These are phyloP conservation scores for Mucor saturninus DNA, from an alignment of 371 early-diverging fungal species.

Conservation along the genomic window DNA sequence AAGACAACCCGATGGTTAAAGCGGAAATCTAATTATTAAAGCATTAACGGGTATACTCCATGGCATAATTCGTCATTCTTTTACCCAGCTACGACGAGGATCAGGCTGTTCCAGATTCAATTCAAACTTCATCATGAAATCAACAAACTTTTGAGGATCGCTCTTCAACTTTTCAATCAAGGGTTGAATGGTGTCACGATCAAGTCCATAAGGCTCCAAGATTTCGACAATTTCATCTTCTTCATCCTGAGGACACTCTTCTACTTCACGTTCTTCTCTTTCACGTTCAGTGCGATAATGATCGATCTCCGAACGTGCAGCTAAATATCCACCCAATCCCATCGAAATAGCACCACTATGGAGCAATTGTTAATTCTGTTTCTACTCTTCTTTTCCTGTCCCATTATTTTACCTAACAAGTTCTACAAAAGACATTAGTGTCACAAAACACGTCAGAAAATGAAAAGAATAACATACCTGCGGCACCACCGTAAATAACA, in stretches of 20 bases:
- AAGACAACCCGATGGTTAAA: slow-evolving; percentile 69
- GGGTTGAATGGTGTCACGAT: slow-evolving; percentile 59
- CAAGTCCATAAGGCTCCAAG: slow-evolving; percentile 67
- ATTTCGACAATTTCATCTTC: slow-evolving; percentile 70
- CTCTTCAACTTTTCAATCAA: slow-evolving; percentile 58
- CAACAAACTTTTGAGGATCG: slow-evolving; percentile 67
- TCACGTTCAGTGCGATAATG: slow-evolving; percentile 69
- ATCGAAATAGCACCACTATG: slow-evolving; percentile 55
- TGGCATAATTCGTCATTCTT: background rate
- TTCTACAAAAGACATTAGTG: slow-evolving; percentile 25
- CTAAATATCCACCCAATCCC: slow-evolving; percentile 74
- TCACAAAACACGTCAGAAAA: background rate
- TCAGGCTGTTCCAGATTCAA: slow-evolving; percentile 69
- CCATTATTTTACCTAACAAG: slow-evolving; percentile 44
- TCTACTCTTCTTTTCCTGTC: background rate
- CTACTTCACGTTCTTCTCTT: slow-evolving; percentile 63
- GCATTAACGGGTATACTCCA: background rate
- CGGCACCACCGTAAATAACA: slow-evolving; percentile 74
- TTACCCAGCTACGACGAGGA: slow-evolving; percentile 64
- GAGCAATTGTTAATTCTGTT: background rate
- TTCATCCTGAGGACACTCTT: slow-evolving; percentile 64
- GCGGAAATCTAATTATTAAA: slow-evolving; percentile 56
- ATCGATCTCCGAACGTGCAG: slow-evolving; percentile 70
- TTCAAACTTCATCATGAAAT: slow-evolving; percentile 84
- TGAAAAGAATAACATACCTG: slow-evolving; percentile 42